phyloP scores from a whole-genome alignment of 768 basidiomycete genomes.

The Mycena maculata region DNA sequence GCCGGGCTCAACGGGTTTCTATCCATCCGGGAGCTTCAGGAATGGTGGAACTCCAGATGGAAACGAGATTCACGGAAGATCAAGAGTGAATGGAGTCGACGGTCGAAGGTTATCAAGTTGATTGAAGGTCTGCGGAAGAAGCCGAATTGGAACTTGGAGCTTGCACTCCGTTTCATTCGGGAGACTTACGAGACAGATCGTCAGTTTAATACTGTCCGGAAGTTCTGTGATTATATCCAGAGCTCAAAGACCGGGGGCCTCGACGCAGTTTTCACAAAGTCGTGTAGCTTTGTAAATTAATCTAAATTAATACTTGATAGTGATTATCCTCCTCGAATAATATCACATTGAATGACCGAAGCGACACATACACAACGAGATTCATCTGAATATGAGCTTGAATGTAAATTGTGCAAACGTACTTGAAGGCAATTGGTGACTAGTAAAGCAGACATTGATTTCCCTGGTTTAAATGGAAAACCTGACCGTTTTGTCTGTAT shows the following conservation, averaged over 20 bases:
- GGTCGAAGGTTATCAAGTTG: slow-evolving; percentile 4
- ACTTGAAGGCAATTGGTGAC: no score
- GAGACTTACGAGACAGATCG: not conserved
- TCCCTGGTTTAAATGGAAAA: no score
- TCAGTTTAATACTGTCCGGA: not conserved
- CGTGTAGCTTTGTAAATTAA: not conserved
- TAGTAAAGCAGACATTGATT: no score
- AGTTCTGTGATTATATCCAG: slow-evolving; percentile 11
- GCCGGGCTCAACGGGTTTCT: slow-evolving; percentile 12
- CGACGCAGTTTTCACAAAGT: not conserved
- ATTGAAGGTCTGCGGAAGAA: not conserved
- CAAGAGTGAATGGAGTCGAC: slow-evolving; percentile 14
- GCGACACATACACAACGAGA: no score
- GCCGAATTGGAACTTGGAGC: slow-evolving; percentile 17
- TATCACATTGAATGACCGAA: no score
- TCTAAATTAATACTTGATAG: no score
- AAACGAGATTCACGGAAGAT: not conserved
- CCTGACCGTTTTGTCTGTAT: no score
- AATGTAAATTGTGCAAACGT: no score
- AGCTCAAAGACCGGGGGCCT: not conserved
- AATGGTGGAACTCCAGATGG: slow-evolving; percentile 11
- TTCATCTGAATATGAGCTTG: no score
- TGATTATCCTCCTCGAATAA: no score
- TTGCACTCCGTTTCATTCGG: slow-evolving; percentile 5
- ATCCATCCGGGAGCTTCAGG: slow-evolving; percentile 10